Evolutionary conservation across 345 rosid genomes (phyloP), one percentile per base, ranked within the genome.

Genomic region (Geranium rotundifolium): DNA sequence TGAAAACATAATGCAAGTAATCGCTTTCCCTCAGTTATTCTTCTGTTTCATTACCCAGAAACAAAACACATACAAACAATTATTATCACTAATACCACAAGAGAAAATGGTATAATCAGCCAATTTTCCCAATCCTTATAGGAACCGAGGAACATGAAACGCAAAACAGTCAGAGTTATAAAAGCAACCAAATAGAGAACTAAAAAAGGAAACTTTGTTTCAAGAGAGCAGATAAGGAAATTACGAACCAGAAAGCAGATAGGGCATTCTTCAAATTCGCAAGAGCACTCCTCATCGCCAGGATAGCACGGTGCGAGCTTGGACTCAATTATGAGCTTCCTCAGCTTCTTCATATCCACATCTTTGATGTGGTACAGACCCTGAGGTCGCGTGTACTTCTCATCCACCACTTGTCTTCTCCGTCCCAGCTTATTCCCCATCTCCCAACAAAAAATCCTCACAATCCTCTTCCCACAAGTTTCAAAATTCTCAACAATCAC

Each of bases 281-380:
- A 65, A 29, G 79, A 69, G 65, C 81, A 78, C 29, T 95, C 99
- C 46, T 95, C 97, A 6, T 81, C 91, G 4, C 99, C 99, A 0
- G 97, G 96, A 75, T 81, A 95, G 79, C 99, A 95, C 3, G 99
- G 97, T 63, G 99, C 96, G 58, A 95, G 96, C 82, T 90, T 95
- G 37, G 93, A 90, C 49, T 90, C 99, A 1, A 90, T 82, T 66
- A 95, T 95, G 15, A 95, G 91, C 81, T 90, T 95, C 64, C 87
- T 80, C 16, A 95, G 88, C 93, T 88, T 95, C 82, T 95, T 95
- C 69, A 82, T 69, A 71, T 95, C 99, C 37, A 95, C 95, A 79
- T 95, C 99, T 76, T 82, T 90, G 73, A 82, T 85, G 70, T 72
- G 76, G 78, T 90, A 91, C 61, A 95, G 69, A 17, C 99, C 99